Base-by-base conservation (phyloP, 257 asterid species). In the Buddleja alternifolia region DNA sequence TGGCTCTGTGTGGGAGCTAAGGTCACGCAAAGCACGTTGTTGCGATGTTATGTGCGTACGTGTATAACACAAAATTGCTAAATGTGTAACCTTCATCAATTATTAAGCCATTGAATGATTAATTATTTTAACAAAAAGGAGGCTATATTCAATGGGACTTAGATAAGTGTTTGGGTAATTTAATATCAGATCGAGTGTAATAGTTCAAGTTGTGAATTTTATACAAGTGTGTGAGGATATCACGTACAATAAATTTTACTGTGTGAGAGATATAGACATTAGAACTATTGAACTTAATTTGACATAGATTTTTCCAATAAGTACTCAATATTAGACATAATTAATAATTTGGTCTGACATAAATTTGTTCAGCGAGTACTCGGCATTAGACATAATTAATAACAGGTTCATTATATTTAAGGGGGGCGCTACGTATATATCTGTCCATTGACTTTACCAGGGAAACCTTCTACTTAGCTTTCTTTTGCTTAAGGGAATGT, bases 381-480 rank as follows among this genome's bases (percentile, higher is more conserved):
- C 34, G 15, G 40, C 16, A 58, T 52, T 29, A 29, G 23, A 60
- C 44, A 32, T n/a, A n/a, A n/a, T n/a, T n/a, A n/a, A n/a, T n/a
- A n/a, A n/a, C n/a, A n/a, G 34, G 5, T 29, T 29, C 34, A 42
- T 39, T 45, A 11, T 6, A 39, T 29, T 10, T 24, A 12, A 44
- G 70, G 79, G 57, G n/a, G n/a, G n/a, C n/a, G 64, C 67, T 69
- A 57, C 44, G 14, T 47, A 64, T 32, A 58, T 70, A 57, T 68
- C 60, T 16, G 48, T 40, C 68, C 65, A 57, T 8, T 64, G 69
- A 64, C 76, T 63, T 76, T 57, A 70, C 15, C 10, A 39, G 29
- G 63, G 59, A 58, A 51, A 70, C 71, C 63, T 67, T 54, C 71
- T 6, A 20, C 21, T 7, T n/a, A 9, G 2, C 21, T 52, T 58